Percentiles rank a stretch among this genome's conserved stretches.
These are phyloP conservation scores for Psophocarpus tetragonolobus DNA, from an alignment of 306 rosid species.

Conservation along the genomic window DNA sequence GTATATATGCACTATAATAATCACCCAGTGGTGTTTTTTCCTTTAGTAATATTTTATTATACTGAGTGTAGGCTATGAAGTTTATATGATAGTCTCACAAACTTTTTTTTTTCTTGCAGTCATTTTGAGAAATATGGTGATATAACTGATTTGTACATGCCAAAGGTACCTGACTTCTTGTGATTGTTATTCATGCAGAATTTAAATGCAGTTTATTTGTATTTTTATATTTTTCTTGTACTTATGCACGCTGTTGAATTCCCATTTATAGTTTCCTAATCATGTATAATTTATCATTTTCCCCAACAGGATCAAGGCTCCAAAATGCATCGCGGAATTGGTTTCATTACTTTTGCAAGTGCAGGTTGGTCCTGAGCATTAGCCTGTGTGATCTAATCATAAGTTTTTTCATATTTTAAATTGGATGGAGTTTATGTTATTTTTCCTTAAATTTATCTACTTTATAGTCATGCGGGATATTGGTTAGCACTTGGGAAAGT, in stretches of 20 bases:
- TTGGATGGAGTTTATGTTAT: background rate
- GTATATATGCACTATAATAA: conserved; percentile 42
- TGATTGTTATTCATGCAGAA: conserved; percentile 5
- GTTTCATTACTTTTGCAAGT: conserved; percentile 90
- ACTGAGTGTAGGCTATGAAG: background rate
- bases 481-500: background rate
- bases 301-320: conserved; percentile 85
- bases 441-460: background rate
- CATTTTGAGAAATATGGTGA: conserved; percentile 99
- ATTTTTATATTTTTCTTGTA: background rate
- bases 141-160: conserved; percentile 95
- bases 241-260: background rate
- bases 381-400: background rate
- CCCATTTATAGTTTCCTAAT: background rate
- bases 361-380: conserved; percentile 65
- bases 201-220: conserved; percentile 11
- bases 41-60: background rate
- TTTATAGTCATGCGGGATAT: background rate
- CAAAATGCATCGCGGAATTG: conserved; percentile 89
- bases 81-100: background rate
- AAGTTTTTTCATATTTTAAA: background rate
- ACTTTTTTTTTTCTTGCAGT: conserved; percentile 48
- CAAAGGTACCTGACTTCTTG: conserved; percentile 64
- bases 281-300: conserved; percentile 19
- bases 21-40: background rate